Conservation (phyloP, 371 early-diverging fungal species). For the Mortierella polycephala region DNA sequence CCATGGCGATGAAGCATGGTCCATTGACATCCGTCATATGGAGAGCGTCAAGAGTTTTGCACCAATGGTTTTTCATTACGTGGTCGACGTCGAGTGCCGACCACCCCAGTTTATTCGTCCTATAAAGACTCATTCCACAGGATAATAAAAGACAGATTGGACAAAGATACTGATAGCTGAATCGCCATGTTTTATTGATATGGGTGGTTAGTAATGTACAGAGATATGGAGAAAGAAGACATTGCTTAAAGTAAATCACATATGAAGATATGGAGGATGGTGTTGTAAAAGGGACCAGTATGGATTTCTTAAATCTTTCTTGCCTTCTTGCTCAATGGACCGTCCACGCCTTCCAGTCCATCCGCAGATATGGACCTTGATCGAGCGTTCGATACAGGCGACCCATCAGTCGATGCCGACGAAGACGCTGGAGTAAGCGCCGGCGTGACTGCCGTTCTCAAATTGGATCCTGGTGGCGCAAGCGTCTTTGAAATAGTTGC, state of each 20-base stretch:
- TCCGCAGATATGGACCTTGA: slow-evolving; percentile 42
- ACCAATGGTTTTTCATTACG: slow-evolving; percentile 56
- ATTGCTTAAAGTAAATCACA: background rate
- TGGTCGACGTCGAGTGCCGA: slow-evolving; percentile 54
- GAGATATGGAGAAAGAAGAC: slow-evolving; percentile 1
- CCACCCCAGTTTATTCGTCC: slow-evolving; percentile 5
- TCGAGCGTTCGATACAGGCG: slow-evolving; percentile 35
- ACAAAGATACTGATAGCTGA: background rate
- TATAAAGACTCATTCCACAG: background rate
- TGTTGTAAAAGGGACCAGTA: background rate
- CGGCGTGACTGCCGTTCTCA: slow-evolving; percentile 26
- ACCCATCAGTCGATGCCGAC: slow-evolving; percentile 35
- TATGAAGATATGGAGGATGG: background rate
- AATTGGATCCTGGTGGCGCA: slow-evolving; percentile 37
- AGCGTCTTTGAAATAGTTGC: slow-evolving; percentile 8
- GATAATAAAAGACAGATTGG: background rate
- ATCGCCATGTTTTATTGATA: background rate
- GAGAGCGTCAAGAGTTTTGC: slow-evolving; percentile 59
- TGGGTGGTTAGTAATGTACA: background rate
- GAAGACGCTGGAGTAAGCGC: slow-evolving; percentile 23
- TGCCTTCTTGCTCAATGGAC: slow-evolving; percentile 30
- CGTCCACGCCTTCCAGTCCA: slow-evolving; percentile 20
- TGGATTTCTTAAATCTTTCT: slow-evolving; percentile 22
- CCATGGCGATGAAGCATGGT: slow-evolving; percentile 12
- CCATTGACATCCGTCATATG: slow-evolving; percentile 39